Evolutionary conservation across 306 rosid species (phyloP).

Genomic region (Prunus kanzakura): DNA sequence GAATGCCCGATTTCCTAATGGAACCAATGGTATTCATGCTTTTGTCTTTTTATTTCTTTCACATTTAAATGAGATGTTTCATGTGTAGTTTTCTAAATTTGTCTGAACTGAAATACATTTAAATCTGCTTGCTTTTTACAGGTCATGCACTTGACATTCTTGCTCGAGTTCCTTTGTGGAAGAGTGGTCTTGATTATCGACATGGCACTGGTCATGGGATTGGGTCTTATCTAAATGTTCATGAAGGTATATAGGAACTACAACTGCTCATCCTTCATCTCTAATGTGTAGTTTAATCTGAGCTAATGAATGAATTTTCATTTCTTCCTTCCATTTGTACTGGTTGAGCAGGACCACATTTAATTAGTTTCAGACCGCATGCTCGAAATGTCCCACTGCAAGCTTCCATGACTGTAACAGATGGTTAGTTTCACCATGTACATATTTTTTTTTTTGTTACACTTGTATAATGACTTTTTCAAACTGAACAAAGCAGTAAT

Average conservation of each 20-base stretch:
- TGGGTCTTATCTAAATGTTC: constrained; percentile 96
- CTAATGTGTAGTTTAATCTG: neutral
- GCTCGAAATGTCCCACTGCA: constrained; percentile 86
- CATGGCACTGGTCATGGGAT: constrained; percentile 99
- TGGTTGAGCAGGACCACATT: constrained; percentile 76
- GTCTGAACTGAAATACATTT: neutral
- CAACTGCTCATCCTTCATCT: constrained; percentile 15
- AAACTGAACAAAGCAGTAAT: neutral
- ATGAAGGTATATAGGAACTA: constrained; percentile 62
- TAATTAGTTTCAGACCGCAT: constrained; percentile 91
- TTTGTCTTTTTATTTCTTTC: constrained; percentile 5
- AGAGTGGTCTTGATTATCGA: constrained; percentile 92
- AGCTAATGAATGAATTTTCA: neutral
- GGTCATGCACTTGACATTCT: constrained; percentile 88
- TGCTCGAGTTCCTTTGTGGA: constrained; percentile 95
- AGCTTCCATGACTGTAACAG: constrained; percentile 93
- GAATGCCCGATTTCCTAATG: constrained; percentile 91
- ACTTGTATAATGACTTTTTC: neutral
- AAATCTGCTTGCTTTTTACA: constrained; percentile 22
- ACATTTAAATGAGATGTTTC: constrained; percentile 8
- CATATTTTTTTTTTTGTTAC: neutral
- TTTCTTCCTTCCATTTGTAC: constrained; percentile 12
- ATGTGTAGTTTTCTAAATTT: neutral
- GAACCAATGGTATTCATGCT: constrained; percentile 67
- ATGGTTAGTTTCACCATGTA: constrained; percentile 60